A percentile compares a stretch with the other conserved stretches of the same genome.
These are phyloP conservation scores for Sonneratia alba DNA, from an alignment of 345 rosid species.

Conservation along the genomic window DNA sequence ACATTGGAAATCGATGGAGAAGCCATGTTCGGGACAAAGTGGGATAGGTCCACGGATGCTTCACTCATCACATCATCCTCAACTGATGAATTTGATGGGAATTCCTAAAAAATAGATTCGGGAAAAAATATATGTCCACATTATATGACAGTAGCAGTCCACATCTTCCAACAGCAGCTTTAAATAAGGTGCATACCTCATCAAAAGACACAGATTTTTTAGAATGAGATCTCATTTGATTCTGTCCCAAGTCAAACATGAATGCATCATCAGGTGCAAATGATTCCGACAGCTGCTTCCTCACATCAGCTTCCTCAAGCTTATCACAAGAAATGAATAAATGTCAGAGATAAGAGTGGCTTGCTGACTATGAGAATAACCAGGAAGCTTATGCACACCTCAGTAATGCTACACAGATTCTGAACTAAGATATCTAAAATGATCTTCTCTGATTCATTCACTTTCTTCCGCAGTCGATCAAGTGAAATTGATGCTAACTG, in stretches of 20 bases:
- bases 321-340: constrained; percentile 23
- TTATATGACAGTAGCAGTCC: background rate
- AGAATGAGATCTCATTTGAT: constrained; percentile 37
- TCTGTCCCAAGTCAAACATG: constrained; percentile 44
- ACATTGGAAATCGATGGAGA: constrained; percentile 58
- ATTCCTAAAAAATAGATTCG: constrained; percentile 36
- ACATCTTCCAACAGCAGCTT: background rate
- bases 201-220: constrained; percentile 78
- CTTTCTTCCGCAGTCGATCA: constrained; percentile 40
- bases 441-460: constrained; percentile 34
- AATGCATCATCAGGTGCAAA: constrained; percentile 86
- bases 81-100: constrained; percentile 30
- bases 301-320: constrained; percentile 54
- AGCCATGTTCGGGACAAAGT: constrained; percentile 45
- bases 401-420: constrained; percentile 38
- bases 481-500: constrained; percentile 52
- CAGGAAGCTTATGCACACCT: constrained; percentile 31
- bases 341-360: constrained; percentile 4
- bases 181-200: constrained; percentile 39
- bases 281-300: constrained; percentile 56
- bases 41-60: constrained; percentile 51
- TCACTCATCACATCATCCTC: constrained; percentile 75
- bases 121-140: too few relatives aligned
- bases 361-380: background rate
- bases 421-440: constrained; percentile 39